Evolutionary conservation across 371 early-diverging fungal species (phyloP).

Genomic region (Smittium culicis): DNA sequence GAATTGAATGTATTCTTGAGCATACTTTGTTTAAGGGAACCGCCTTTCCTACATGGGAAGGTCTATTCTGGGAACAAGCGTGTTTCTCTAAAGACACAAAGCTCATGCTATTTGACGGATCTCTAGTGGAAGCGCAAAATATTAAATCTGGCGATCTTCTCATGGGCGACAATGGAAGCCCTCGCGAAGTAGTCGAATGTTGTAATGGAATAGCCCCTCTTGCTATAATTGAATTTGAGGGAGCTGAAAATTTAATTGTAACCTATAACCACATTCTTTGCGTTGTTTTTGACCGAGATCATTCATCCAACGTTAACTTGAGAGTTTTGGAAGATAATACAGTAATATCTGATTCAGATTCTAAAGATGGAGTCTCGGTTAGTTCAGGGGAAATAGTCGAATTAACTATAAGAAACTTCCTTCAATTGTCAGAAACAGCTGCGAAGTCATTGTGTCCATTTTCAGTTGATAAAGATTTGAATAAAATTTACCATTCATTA

Average conservation of each 20-base stretch:
- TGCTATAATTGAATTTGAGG: background rate
- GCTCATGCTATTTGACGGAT: slow-evolving; percentile 24
- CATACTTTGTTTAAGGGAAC: slow-evolving; percentile 98
- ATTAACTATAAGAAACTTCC: background rate
- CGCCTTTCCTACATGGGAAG: slow-evolving; percentile 93
- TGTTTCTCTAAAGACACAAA: slow-evolving; percentile 29
- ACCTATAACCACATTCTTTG: slow-evolving; percentile 37
- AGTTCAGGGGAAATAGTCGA: background rate
- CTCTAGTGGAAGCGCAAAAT: slow-evolving; percentile 19
- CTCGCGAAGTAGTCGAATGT: slow-evolving; percentile 16
- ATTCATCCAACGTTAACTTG: background rate
- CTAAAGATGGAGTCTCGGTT: background rate
- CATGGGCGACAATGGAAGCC: slow-evolving; percentile 36
- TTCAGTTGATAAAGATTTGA: background rate
- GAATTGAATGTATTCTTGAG: slow-evolving; percentile 95
- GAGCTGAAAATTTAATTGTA: slow-evolving; percentile 11
- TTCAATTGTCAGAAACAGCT: background rate
- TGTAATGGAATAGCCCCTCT: slow-evolving; percentile 2
- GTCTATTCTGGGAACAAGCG: slow-evolving; percentile 93
- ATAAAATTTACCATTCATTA: background rate
- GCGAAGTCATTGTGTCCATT: background rate
- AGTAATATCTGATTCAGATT: background rate
- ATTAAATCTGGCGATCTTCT: slow-evolving; percentile 26
- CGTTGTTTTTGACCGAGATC: slow-evolving; percentile 10
- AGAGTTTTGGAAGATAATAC: background rate